A percentile compares a stretch with the other conserved stretches of the same genome.
phyloP scores from a whole-genome alignment of 2,329 filamentous ascomycete genomes.

The Colletotrichum coccodes region DNA sequence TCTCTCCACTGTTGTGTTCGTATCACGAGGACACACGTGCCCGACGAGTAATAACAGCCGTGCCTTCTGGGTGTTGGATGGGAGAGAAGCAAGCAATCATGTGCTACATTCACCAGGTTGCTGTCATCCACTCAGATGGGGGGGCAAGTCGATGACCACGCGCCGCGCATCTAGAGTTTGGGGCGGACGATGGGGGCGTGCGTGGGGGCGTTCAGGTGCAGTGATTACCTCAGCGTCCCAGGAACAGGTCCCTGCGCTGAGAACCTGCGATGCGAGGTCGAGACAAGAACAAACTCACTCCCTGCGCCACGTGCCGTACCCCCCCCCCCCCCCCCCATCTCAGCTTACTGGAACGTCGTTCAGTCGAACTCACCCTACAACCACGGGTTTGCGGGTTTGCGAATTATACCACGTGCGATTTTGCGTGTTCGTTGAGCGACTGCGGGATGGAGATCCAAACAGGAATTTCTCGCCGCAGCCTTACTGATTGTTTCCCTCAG shows the following conservation, averaged over 20 bases:
- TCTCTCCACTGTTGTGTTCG: not conserved
- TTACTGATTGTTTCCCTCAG: not conserved
- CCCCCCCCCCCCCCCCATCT: too few relatives aligned
- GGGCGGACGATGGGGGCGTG: not conserved
- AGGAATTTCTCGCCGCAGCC: not conserved
- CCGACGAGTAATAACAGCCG: not conserved
- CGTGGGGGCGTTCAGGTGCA: conserved; percentile 7
- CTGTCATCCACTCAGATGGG: conserved; percentile 26
- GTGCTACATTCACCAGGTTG: conserved; percentile 26
- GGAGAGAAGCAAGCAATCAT: conserved; percentile 26
- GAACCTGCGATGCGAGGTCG: not conserved
- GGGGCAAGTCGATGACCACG: conserved; percentile 26
- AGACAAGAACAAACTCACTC: not conserved
- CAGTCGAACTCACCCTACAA: too few relatives aligned
- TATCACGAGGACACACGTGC: not conserved
- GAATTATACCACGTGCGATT: not conserved
- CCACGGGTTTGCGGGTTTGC: too few relatives aligned
- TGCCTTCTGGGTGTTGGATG: not conserved
- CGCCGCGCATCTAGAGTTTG: conserved; percentile 1
- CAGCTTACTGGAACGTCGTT: not conserved
- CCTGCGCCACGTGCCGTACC: too few relatives aligned
- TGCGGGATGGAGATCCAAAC: not conserved
- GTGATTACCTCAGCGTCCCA: conserved; percentile 19
- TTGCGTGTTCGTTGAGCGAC: too few relatives aligned
- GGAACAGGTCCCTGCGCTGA: not conserved